Evolutionary conservation across 169 alveolate genomes (phyloP), one percentile per base, ranked within the genome.

Genomic region (Babesia gibsoni): DNA sequence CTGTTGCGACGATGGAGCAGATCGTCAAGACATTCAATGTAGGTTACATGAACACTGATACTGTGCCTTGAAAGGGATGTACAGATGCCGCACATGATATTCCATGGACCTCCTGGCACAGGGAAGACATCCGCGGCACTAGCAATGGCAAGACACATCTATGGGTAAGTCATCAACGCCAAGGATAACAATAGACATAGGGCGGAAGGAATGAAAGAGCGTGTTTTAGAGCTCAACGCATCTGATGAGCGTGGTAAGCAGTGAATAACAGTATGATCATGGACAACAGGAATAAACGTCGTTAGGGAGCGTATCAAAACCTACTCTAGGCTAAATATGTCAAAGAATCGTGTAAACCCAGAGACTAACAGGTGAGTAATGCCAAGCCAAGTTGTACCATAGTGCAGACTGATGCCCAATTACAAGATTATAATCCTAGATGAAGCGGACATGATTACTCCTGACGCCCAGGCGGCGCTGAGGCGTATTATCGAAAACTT

Each of bases 391-490:
- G 35, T 4, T 66, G 3, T 52, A 3, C n/a, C 1, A n/a, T 29
- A 1, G 12, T 63, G 35, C 64, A 91, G 93, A 42, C 84, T 78
- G 23, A 84, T 93, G 84, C 97, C 96, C 6, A 90, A 95, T 42
- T 94, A 95, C 91, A 96, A 98, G 84, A 89, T 98, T 27, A 94
- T 96, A 16, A 95, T 98, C 35, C 89, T 98, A 45, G 99, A 98
- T 84, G 99, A 98, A 84, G 99, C 99, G 18, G 99, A 98, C 85
- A 96, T 96, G 94, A 94, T 98, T 96, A 98, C 99, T 20, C 88
- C 89, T 14, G 99, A 98, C 59, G 99, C 99, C 12, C 98, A 98
- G 82, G 92, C 99, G 9, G 99, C 99, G 20, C 91, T 98, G 29
- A 88, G 99, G 66, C 90, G 99, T 52, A 95, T 96, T 52, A 97